Base-by-base conservation (phyloP, 2,329 filamentous ascomycete genomes). In the Boeremia lycopersici region DNA sequence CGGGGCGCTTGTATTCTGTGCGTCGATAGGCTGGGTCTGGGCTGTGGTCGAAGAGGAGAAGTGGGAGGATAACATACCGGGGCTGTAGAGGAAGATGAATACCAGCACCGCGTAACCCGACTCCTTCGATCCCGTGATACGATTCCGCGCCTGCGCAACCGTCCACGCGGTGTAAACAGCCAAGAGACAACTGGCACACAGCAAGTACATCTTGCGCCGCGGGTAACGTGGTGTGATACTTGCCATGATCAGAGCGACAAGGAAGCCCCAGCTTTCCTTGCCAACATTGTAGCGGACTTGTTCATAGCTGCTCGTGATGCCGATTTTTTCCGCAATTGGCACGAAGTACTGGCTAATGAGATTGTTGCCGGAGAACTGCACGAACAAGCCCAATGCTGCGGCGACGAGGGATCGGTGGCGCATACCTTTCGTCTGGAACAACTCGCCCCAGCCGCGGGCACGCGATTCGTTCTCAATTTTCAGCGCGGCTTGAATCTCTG, bases 301-400 rank as follows among this genome's bases (percentile, higher is more conserved):
- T 35, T 63, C 58, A 15, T 68, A 63, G 10, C 52, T 78, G 38
- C 80, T 76, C 1, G 63, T 81, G 63, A 89, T 87, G 25, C 86
- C 86, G 30, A 86, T 85, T 36, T 82, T 82, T 25, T 78, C 74
- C 65, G 88, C 85, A 57, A 89, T 81, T 29, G 80, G 78, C 48
- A 86, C 82, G 65, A 87, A 84, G 68, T 89, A 89, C 70, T 89
- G 87, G 56, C 55, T 84, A 68, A 89, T 84, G 2, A 89, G 75
- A 3, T 69, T 86, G 65, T 89, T 89, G 23, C 40, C 86, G 41
- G 82, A 85, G 71, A 86, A 89, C 70, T 89, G 86, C 1, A 85
- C 86, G 61, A 89, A 87, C 61, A 89, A 72, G 57, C 85, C 87
- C 12, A 89, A 78, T 0, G 83, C 86, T 30, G 88, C 73, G 19